A percentile compares a stretch with the other conserved stretches of the same genome.
phyloP scores from a whole-genome alignment of 2,329 filamentous ascomycete genomes.

The Sclerotinia spermophila region DNA sequence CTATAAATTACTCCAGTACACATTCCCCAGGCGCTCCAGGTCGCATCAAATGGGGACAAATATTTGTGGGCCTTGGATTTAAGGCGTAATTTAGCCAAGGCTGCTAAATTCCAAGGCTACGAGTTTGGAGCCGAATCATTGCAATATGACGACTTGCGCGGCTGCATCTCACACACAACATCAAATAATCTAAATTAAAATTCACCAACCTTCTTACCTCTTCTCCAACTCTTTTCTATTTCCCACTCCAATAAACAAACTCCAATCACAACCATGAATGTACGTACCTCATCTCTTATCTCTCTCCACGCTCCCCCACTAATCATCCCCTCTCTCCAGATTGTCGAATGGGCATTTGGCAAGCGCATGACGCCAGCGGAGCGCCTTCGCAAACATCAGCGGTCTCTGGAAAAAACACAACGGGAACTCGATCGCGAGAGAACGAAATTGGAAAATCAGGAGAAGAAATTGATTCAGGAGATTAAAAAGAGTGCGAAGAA shows the following conservation, averaged over 20 bases:
- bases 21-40: not conserved
- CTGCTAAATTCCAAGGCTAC: slow-evolving; percentile 16
- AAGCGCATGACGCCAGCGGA: slow-evolving; percentile 98
- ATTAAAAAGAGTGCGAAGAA: slow-evolving; percentile 99
- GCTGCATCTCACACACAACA: not conserved
- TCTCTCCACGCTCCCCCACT: not conserved
- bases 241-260: too few species aligned
- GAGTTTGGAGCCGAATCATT: not conserved
- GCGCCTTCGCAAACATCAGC: slow-evolving; percentile 88
- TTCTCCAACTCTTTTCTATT: not conserved
- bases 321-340: slow-evolving; percentile 50
- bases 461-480: slow-evolving; percentile 92
- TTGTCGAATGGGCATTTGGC: slow-evolving; percentile 98
- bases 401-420: slow-evolving; percentile 95
- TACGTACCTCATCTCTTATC: slow-evolving; percentile 37
- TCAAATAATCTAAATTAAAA: not conserved
- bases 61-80: not conserved
- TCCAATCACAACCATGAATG: slow-evolving; percentile 48
- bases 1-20: not conserved
- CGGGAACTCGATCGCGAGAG: slow-evolving; percentile 93
- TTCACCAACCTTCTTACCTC: not conserved
- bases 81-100: not conserved
- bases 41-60: not conserved
- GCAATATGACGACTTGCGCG: slow-evolving; percentile 13
- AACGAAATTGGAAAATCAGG: slow-evolving; percentile 95